phyloP scores from a whole-genome alignment of 441 rosid genomes.

The Heliophila coronopifolia region DNA sequence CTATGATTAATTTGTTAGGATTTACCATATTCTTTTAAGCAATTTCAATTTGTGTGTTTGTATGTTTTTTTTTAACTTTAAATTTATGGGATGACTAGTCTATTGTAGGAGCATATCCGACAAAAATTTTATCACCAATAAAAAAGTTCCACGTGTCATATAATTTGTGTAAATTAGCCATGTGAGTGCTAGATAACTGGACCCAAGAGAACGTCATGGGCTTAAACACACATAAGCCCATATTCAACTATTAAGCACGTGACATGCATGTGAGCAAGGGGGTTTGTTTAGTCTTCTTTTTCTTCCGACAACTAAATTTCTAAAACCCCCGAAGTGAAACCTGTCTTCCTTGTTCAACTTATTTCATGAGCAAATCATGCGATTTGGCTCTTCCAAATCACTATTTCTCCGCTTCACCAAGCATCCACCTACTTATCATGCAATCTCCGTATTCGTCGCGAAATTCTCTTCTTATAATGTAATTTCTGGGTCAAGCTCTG shows the following conservation, averaged over 20 bases:
- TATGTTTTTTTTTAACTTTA: background rate
- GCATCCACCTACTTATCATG: background rate
- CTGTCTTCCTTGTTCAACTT: background rate
- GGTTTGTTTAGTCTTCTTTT: background rate
- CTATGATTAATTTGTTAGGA: too few relatives aligned
- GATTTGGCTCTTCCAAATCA: background rate
- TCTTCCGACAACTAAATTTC: background rate
- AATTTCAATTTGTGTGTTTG: conserved; percentile 13
- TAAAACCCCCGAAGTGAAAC: conserved; percentile 17
- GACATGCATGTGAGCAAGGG: conserved; percentile 6
- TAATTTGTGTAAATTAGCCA: too few relatives aligned
- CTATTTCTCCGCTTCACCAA: conserved; percentile 8
- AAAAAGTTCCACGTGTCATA: too few relatives aligned
- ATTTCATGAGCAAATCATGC: conserved; percentile 15
- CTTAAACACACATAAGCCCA: background rate
- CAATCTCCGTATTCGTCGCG: conserved; percentile 31
- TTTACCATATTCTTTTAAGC: too few relatives aligned
- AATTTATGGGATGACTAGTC: background rate
- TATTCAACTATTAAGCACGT: background rate
- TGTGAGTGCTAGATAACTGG: too few relatives aligned
- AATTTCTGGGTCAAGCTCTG: background rate
- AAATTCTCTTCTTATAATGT: conserved; percentile 38
- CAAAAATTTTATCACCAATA: too few relatives aligned
- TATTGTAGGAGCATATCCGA: too few relatives aligned
- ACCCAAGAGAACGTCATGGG: background rate